Evolutionary conservation across 805 yeast genomes (phyloP).

Genomic region (Myxozyma neglecta): DNA sequence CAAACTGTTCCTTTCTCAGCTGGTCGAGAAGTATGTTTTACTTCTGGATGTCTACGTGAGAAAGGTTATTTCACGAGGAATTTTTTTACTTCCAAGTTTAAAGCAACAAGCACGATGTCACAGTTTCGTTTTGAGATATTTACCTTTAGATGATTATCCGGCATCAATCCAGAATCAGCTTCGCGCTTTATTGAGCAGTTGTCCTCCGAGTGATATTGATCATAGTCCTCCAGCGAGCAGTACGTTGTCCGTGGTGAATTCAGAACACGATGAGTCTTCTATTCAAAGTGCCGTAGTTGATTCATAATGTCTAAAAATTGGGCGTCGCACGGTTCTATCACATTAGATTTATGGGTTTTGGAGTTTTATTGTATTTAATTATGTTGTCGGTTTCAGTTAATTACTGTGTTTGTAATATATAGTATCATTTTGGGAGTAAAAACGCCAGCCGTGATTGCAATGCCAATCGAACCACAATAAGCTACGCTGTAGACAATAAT

Average conservation of each 20-base stretch:
- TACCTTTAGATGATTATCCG: constrained; percentile 35
- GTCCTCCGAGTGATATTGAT: background rate
- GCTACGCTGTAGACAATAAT: too few relatives aligned
- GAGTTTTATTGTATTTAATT: too few relatives aligned
- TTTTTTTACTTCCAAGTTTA: constrained; percentile 50
- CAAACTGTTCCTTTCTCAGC: constrained; percentile 44
- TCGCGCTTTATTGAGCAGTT: constrained; percentile 1
- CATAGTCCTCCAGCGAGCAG: background rate
- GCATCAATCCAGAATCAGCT: constrained; percentile 19
- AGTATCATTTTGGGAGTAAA: too few relatives aligned
- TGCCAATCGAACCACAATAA: too few relatives aligned
- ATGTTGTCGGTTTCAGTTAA: too few relatives aligned
- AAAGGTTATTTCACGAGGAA: constrained; percentile 80
- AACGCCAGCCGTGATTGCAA: too few relatives aligned
- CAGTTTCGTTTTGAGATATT: constrained; percentile 48
- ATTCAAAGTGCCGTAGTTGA: too few relatives aligned
- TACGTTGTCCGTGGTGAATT: background rate
- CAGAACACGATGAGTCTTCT: background rate
- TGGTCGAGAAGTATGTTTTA: constrained; percentile 51
- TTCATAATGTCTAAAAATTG: too few relatives aligned
- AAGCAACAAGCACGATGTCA: constrained; percentile 49
- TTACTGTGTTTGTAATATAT: too few relatives aligned
- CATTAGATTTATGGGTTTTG: too few relatives aligned
- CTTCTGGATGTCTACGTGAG: constrained; percentile 69
- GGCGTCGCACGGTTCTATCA: too few relatives aligned